Percentiles rank a stretch among this genome's conserved stretches.
Evolutionary conservation across 768 basidiomycete genomes (phyloP).

Genomic region (Termitomyces sp.): DNA sequence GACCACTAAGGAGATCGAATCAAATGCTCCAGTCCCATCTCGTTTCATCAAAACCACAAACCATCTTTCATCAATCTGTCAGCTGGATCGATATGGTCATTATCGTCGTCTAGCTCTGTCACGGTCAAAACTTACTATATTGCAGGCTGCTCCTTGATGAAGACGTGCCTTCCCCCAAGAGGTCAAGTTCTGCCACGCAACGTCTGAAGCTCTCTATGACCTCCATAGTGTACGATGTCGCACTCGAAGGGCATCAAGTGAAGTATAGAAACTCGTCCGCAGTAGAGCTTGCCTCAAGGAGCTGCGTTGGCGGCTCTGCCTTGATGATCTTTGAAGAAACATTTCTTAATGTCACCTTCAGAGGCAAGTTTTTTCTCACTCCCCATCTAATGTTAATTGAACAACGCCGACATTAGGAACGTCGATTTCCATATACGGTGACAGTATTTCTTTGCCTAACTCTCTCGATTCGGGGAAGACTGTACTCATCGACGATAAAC

Average conservation of each 20-base stretch:
- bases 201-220: neutral
- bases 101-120: neutral
- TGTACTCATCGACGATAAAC: neutral
- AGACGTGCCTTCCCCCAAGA: neutral
- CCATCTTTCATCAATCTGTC: neutral
- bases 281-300: neutral
- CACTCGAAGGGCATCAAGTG: neutral
- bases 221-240: neutral
- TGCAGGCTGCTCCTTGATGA: constrained; percentile 1
- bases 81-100: neutral
- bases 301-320: neutral
- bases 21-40: neutral
- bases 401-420: neutral
- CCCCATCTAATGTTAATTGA: neutral
- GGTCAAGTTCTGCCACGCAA: neutral
- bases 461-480: neutral
- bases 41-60: neutral
- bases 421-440: constrained; percentile 2
- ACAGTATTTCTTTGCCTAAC: neutral
- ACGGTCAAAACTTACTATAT: neutral
- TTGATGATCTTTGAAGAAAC: constrained; percentile 1
- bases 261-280: neutral
- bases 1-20: neutral
- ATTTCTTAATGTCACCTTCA: neutral
- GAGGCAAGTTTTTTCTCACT: neutral